Evolutionary conservation across 805 yeast species (phyloP), one percentile per base, ranked within the genome.

Genomic region (Saccharomyces cerevisiae): DNA sequence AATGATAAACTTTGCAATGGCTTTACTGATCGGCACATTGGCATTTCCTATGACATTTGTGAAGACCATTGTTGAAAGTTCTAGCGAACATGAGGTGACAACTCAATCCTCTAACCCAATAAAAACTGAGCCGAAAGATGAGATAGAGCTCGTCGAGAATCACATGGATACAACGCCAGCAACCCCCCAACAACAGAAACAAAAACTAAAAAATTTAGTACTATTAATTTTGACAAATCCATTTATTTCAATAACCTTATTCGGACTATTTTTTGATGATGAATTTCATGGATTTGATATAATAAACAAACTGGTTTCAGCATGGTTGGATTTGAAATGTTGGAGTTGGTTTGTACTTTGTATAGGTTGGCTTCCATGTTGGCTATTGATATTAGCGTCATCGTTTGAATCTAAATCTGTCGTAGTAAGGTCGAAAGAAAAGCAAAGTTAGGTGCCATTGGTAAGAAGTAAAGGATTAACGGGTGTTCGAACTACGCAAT

Each of bases 321-420:
- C 89, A 2, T 88, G 91, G 85, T 64, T 73, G 27, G 80, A 83
- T 41, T 70, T 87, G 54, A 86, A 85, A 53, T 84, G 87, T 55
- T 89, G 96, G 92, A 87, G 96, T 0, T 89, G 96, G 91, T 77
- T 81, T 54, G 79, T 87, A 26, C 66, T 90, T 1, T 74, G 82
- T 46, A 72, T 84, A 46, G 87, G 89, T 0, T 90, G 96, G 96
- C 67, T 84, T 41, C 96, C 97, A 2, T 77, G 83, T 4, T 92
- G 98, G 98, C 47, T 82, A 3, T 61, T 72, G 14, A 61, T 72
- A 11, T 67, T 69, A 0, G 49, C 65, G n/a, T 70, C 76, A 1
- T 43, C 61, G 1, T 13, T 59, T 17, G 43, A 36, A 17, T 36
- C 43, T 4, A 36, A 17, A 36, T 6, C 22, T 36, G 43, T 36